Percentiles rank a stretch among this genome's conserved stretches.
phyloP scores from a whole-genome alignment of 306 rosid species.

The Hippophae rhamnoides region DNA sequence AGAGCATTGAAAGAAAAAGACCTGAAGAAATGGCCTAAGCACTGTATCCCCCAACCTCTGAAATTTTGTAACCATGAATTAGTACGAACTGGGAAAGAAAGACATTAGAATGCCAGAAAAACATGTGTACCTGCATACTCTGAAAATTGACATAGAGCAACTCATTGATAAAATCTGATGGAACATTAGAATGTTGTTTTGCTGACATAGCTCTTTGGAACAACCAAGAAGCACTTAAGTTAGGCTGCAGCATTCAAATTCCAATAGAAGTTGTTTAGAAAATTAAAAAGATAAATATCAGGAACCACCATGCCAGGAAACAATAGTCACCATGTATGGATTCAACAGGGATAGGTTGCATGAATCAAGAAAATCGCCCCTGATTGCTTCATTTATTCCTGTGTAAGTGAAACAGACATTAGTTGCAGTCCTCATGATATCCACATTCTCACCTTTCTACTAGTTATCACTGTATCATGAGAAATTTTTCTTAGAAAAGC shows the following conservation, averaged over 20 bases:
- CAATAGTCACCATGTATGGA: slow-evolving; percentile 63
- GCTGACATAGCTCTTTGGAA: slow-evolving; percentile 99
- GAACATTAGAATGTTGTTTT: slow-evolving; percentile 50
- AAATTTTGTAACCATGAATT: slow-evolving; percentile 13
- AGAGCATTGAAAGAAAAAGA: slow-evolving; percentile 15
- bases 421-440: slow-evolving; percentile 4
- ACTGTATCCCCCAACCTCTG: slow-evolving; percentile 96
- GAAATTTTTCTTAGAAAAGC: too few species aligned
- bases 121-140: slow-evolving; percentile 60
- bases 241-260: slow-evolving; percentile 54
- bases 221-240: slow-evolving; percentile 90
- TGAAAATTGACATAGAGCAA: slow-evolving; percentile 69
- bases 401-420: slow-evolving; percentile 17
- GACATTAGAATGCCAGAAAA: slow-evolving; percentile 1
- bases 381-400: slow-evolving; percentile 84
- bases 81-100: slow-evolving; percentile 2
- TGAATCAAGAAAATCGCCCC: slow-evolving; percentile 61
- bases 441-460: slow-evolving; percentile 1
- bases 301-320: slow-evolving; percentile 7
- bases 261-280: slow-evolving; percentile 13
- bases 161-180: slow-evolving; percentile 75
- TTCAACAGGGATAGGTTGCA: slow-evolving; percentile 71
- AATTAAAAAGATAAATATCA: neutral
- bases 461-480: slow-evolving; percentile 1
- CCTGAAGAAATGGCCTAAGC: slow-evolving; percentile 91